Percentiles rank a stretch among this genome's conserved stretches.
Evolutionary conservation across 129 eudicot genomes (phyloP).

Genomic region (Chrysanthemum lavandulifolium): DNA sequence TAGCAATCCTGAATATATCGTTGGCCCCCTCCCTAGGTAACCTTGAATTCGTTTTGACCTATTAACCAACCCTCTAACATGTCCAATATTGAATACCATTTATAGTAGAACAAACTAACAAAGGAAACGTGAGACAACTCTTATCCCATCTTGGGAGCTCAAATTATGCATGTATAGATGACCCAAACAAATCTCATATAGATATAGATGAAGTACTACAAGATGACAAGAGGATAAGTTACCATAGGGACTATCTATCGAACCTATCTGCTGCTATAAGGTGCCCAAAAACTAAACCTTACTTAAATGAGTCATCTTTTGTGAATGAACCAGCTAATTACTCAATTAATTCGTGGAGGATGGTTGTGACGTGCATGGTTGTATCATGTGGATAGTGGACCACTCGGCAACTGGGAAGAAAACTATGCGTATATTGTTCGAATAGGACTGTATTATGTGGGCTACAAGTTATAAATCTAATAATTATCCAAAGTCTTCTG

Average conservation of each 20-base stretch:
- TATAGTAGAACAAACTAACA: no score
- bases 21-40: no score
- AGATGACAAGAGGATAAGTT: constrained; percentile 76
- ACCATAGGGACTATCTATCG: constrained; percentile 75
- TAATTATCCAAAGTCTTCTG: constrained; percentile 82
- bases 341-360: constrained; percentile 58
- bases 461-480: constrained; percentile 71
- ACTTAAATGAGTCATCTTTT: not conserved
- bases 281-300: constrained; percentile 24
- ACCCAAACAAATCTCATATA: constrained; percentile 42
- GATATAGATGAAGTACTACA: constrained; percentile 53
- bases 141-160: no score
- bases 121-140: no score
- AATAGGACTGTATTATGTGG: constrained; percentile 85
- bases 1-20: no score
- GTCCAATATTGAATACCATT: no score
- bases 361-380: constrained; percentile 73
- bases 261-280: constrained; percentile 90
- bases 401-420: constrained; percentile 98
- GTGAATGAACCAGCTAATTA: not conserved
- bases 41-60: no score
- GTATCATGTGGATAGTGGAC: constrained; percentile 65
- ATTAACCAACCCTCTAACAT: no score
- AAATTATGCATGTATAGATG: constrained; percentile 72
- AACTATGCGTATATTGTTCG: constrained; percentile 72